Conservation (phyloP, 1,284 basidiomycete species). For the Leccinum angustisporum region DNA sequence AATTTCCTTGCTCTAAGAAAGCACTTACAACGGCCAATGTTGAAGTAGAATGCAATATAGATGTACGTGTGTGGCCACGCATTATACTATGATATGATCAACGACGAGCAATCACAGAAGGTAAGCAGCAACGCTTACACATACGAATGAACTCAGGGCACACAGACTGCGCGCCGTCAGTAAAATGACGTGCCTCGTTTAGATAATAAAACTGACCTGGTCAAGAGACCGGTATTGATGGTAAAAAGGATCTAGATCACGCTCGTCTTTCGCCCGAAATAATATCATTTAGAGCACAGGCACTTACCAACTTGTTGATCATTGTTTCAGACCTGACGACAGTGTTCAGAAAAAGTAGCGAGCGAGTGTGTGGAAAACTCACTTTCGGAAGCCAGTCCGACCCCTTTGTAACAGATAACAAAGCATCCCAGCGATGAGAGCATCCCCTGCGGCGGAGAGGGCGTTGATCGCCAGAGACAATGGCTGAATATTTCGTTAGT, state of each 20-base stretch:
- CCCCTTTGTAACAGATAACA: slow-evolving; percentile 52
- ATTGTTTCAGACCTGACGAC: slow-evolving; percentile 43
- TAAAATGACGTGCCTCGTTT: not conserved
- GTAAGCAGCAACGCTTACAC: slow-evolving; percentile 30
- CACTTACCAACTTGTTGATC: slow-evolving; percentile 44
- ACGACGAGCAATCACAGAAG: not conserved
- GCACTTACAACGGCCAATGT: slow-evolving; percentile 45
- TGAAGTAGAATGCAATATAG: slow-evolving; percentile 52
- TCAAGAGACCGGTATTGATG: slow-evolving; percentile 49
- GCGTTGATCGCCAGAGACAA: slow-evolving; percentile 57
- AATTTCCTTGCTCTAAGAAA: not conserved
- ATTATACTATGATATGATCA: slow-evolving; percentile 32
- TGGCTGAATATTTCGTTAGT: slow-evolving; percentile 18
- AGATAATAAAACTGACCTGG: slow-evolving; percentile 26
- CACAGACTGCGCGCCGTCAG: slow-evolving; percentile 30
- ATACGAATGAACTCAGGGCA: slow-evolving; percentile 45
- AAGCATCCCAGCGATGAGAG: slow-evolving; percentile 52
- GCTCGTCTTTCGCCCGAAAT: not conserved
- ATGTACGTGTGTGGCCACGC: slow-evolving; percentile 42
- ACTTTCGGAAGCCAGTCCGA: slow-evolving; percentile 56
- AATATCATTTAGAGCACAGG: not conserved
- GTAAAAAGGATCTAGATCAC: slow-evolving; percentile 43
- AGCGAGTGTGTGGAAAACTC: slow-evolving; percentile 2
- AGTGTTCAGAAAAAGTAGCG: not conserved
- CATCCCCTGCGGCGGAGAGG: slow-evolving; percentile 53